These are phyloP conservation scores for Colletotrichum costaricense DNA, from an alignment of 2,329 filamentous ascomycete species.

Conservation along the genomic window DNA sequence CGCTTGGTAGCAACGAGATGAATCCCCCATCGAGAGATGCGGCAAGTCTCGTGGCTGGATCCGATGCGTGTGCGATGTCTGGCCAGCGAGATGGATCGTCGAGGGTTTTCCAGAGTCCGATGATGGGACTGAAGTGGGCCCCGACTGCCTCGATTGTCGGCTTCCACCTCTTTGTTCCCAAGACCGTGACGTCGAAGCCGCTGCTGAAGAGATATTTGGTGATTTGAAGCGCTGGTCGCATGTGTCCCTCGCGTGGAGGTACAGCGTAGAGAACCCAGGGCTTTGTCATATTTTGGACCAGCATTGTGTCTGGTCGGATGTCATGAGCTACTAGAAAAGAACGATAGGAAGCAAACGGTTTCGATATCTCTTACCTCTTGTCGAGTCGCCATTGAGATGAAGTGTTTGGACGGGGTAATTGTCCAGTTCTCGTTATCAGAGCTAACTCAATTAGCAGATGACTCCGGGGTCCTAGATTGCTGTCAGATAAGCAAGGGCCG, in stretches of 20 bases:
- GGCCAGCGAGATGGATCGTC: conserved; percentile 23
- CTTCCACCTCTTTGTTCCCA: conserved; percentile 15
- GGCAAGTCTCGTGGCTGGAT: background rate
- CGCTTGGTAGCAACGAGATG: conserved; percentile 10
- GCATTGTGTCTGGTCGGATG: background rate
- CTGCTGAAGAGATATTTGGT: background rate
- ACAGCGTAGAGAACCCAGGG: conserved; percentile 6
- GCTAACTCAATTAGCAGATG: background rate
- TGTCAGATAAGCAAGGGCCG: background rate
- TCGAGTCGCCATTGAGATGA: background rate
- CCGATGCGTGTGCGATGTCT: background rate
- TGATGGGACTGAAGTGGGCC: conserved; percentile 17
- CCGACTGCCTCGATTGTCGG: background rate
- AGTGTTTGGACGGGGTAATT: background rate
- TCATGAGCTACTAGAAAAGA: background rate
- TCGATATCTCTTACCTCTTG: background rate
- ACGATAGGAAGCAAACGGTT: too few species aligned
- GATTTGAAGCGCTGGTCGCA: conserved; percentile 26
- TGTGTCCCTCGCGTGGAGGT: conserved; percentile 19
- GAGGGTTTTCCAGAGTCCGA: conserved; percentile 19
- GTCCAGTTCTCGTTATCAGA: background rate
- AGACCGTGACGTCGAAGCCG: conserved; percentile 12
- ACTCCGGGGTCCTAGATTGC: background rate
- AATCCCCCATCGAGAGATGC: conserved; percentile 20
- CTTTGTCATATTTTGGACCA: background rate